These are phyloP conservation scores for Capsella bursapastoris DNA, from an alignment of 345 rosid species.

Conservation along the genomic window DNA sequence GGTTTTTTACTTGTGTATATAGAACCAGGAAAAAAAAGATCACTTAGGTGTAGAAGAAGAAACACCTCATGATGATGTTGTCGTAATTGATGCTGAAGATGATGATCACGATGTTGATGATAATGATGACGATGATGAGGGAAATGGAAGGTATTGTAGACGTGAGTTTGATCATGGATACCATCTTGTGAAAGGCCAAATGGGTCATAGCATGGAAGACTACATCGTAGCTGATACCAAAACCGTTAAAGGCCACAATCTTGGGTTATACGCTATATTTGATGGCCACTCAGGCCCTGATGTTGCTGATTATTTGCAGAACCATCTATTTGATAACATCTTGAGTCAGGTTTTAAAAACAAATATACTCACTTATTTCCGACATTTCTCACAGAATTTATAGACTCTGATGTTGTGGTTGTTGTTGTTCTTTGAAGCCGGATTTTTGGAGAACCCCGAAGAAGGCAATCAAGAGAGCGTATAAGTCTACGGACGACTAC, in stretches of 20 bases:
- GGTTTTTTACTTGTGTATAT: background rate
- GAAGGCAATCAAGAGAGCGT: slow-evolving; percentile 50
- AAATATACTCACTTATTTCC: background rate
- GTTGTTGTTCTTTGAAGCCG: slow-evolving; percentile 38
- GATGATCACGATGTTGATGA: slow-evolving; percentile 33
- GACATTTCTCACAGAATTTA: background rate
- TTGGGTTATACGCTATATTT: slow-evolving; percentile 61
- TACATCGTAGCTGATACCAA: slow-evolving; percentile 53
- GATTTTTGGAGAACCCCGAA: slow-evolving; percentile 51
- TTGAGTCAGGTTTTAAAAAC: slow-evolving; percentile 47
- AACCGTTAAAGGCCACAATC: slow-evolving; percentile 43
- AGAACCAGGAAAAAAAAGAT: slow-evolving; percentile 28
- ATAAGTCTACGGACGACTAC: slow-evolving; percentile 47
- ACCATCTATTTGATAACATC: slow-evolving; percentile 54
- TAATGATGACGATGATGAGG: slow-evolving; percentile 12
- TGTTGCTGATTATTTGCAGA: slow-evolving; percentile 57
- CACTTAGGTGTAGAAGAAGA: slow-evolving; percentile 20
- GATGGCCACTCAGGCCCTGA: slow-evolving; percentile 58
- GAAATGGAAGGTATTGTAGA: slow-evolving; percentile 13
- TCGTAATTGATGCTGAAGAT: background rate
- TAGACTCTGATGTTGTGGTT: background rate
- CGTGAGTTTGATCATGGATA: slow-evolving; percentile 49
- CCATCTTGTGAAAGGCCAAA: slow-evolving; percentile 55
- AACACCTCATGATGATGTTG: slow-evolving; percentile 28
- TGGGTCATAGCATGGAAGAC: slow-evolving; percentile 66